Evolutionary conservation across 345 rosid species (phyloP).

Genomic region (Acer campestre): DNA sequence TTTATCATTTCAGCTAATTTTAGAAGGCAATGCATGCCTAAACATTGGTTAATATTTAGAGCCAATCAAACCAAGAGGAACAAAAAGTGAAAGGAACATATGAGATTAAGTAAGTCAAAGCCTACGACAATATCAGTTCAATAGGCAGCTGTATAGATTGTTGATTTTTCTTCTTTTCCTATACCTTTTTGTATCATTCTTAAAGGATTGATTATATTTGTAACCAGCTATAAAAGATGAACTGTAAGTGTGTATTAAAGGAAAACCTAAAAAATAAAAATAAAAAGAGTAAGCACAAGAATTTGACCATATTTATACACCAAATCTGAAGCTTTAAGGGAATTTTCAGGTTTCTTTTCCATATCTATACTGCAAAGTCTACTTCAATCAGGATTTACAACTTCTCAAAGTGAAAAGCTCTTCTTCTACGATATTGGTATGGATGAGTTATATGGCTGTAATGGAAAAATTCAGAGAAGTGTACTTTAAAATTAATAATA

Average conservation of each 20-base stretch:
- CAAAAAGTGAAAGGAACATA: neutral
- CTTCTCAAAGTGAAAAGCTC: neutral
- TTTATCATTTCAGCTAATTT: neutral
- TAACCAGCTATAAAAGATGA: too few species aligned
- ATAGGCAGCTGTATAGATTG: neutral
- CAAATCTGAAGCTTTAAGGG: neutral
- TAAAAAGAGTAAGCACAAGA: neutral
- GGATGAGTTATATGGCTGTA: neutral
- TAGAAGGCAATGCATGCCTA: neutral
- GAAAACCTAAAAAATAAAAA: neutral
- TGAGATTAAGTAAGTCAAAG: neutral
- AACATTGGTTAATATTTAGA: neutral
- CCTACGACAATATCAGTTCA: neutral
- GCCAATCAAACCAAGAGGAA: neutral
- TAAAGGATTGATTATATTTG: too few species aligned
- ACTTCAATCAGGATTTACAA: neutral
- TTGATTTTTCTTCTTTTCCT: neutral
- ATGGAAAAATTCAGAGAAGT: neutral
- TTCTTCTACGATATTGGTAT: neutral
- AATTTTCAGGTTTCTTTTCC: neutral
- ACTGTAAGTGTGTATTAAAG: neutral
- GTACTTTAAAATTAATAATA: neutral
- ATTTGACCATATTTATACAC: neutral
- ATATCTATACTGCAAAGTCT: neutral
- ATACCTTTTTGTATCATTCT: neutral